Base-by-base conservation (phyloP, 805 yeast genomes). In the Candida loeiensis region DNA sequence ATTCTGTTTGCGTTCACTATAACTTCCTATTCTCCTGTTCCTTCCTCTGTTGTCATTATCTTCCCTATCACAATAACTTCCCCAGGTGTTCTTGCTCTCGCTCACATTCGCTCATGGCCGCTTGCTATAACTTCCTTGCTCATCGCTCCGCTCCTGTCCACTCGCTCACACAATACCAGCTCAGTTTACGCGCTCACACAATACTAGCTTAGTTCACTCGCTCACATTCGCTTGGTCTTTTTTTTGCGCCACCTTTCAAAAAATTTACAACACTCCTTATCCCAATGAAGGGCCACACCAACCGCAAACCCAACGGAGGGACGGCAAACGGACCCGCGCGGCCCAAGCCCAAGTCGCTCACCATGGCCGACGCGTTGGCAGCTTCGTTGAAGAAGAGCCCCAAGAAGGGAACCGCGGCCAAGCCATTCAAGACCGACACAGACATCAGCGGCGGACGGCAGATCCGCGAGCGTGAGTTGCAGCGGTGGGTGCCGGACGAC, bases 371-470 rank as follows among this genome's bases (percentile, higher is more conserved):
- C 21, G 43, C 43, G 19, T 39, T 39, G 43, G 43, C 43, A 8
- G 43, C 43, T 18, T 34, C 43, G 1, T 29, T 39, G 14, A 30
- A 31, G 12, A 34, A 34, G 36, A 21, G 29, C 12, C 3, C 27
- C 13, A 25, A 13, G 20, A 15, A 30, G 33, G 33, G 14, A 6
- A 16, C n/a, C n/a, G n/a, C n/a, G n/a, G n/a, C n/a, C n/a, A n/a
- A n/a, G n/a, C n/a, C n/a, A n/a, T 30, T 91, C 69, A 80, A 77
- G 58, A 93, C 96, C 1, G 99, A 91, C 60, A 64, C 80, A 2
- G 98, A 86, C 56, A 91, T 93, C 39, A 79, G 91, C 4, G 47
- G 50, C 6, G 75, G 79, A 4, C 53, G 54, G 11, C 61, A 58
- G 14, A 47, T 69, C 24, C 71, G 63, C 45, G 93, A 85, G 60